phyloP scores from a whole-genome alignment of 192 early-diverging fungal genomes.

The Blastocladiella britannica region DNA sequence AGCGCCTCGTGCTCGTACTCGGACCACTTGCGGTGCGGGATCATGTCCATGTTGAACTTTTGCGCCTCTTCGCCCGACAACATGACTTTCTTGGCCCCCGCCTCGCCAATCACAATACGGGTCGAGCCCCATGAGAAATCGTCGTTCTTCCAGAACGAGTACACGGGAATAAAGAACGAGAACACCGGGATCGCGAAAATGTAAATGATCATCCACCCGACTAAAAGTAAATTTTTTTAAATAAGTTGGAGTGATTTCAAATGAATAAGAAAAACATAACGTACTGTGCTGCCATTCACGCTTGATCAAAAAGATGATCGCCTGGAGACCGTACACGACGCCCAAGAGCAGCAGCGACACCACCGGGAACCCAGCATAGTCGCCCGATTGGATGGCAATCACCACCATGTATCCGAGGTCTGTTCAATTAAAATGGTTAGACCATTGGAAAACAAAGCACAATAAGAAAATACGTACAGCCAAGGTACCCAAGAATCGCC shows the following conservation, averaged over 20 bases:
- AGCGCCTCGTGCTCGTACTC: constrained; percentile 58
- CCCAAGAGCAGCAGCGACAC: constrained; percentile 68
- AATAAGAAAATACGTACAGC: constrained; percentile 29
- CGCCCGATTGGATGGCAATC: constrained; percentile 18
- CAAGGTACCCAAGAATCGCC: constrained; percentile 58
- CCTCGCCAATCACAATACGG: constrained; percentile 70
- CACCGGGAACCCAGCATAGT: constrained; percentile 36
- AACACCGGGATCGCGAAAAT: constrained; percentile 80
- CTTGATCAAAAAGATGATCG: constrained; percentile 60
- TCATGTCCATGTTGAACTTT: constrained; percentile 48
- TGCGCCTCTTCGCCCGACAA: constrained; percentile 37
- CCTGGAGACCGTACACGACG: constrained; percentile 75
- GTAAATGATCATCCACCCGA: constrained; percentile 94
- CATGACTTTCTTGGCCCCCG: constrained; percentile 40
- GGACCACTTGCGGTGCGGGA: constrained; percentile 61
- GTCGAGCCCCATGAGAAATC: constrained; percentile 99
- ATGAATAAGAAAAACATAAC: too few species aligned
- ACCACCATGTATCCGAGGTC: constrained; percentile 55
- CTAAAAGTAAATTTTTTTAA: too few species aligned
- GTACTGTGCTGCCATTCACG: constrained; percentile 75
- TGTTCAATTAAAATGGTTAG: too few species aligned
- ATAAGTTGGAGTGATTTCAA: too few species aligned
- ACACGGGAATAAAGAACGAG: constrained; percentile 58
- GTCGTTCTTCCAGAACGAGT: constrained; percentile 95
- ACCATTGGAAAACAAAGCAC: too few species aligned